Conservation (phyloP, 371 early-diverging fungal genomes). For the Nematocida homosporus region DNA sequence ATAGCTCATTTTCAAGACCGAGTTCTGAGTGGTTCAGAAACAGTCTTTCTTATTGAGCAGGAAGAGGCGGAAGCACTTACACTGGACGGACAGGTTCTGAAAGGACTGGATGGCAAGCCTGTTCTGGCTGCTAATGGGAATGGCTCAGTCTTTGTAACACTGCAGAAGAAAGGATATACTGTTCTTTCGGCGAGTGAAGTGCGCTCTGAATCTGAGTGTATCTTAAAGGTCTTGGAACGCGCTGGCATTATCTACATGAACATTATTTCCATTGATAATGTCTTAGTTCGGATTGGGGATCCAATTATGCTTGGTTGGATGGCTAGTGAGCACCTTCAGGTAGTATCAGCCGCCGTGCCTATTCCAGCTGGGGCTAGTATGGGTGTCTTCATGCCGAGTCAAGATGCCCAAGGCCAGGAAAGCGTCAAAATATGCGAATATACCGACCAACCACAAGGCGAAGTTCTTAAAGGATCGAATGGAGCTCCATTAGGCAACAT, state of each 20-base stretch:
- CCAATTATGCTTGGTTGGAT: conserved; percentile 61
- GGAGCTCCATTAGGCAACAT: conserved; percentile 59
- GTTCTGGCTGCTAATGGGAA: conserved; percentile 64
- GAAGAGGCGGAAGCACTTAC: conserved; percentile 51
- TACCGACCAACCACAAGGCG: neutral
- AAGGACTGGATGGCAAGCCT: conserved; percentile 5
- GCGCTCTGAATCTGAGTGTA: neutral
- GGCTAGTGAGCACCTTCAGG: conserved; percentile 38
- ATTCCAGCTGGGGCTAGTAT: conserved; percentile 44
- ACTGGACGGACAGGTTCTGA: conserved; percentile 12
- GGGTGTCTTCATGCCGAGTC: conserved; percentile 47
- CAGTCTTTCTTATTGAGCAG: conserved; percentile 65
- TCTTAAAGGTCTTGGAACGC: neutral
- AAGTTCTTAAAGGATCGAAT: neutral
- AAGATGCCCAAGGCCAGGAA: conserved; percentile 59
- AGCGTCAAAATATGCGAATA: conserved; percentile 13
- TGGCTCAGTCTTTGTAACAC: conserved; percentile 64
- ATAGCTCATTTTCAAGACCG: conserved; percentile 51
- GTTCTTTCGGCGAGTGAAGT: neutral
- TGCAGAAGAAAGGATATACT: conserved; percentile 41
- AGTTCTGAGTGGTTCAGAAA: conserved; percentile 7
- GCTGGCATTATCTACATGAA: conserved; percentile 53
- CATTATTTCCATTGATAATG: conserved; percentile 67
- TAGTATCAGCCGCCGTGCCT: conserved; percentile 64
- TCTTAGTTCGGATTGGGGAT: conserved; percentile 65